These are phyloP conservation scores for Colletotrichum sp. DNA, from an alignment of 2,329 filamentous ascomycete genomes.

Conservation along the genomic window DNA sequence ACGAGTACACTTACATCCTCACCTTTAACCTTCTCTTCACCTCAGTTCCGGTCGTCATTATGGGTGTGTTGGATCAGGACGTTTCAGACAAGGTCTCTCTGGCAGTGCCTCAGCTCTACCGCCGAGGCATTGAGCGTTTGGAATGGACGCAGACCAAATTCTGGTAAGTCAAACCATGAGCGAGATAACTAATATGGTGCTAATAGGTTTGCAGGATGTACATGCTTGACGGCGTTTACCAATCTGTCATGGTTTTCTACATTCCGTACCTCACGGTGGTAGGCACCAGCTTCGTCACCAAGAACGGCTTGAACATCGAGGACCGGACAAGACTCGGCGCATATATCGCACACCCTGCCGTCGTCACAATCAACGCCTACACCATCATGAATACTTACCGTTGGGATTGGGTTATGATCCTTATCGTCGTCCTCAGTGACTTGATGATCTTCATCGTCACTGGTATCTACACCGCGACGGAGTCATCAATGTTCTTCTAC, in stretches of 20 bases:
- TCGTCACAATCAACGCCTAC: constrained; percentile 91
- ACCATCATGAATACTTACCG: constrained; percentile 95
- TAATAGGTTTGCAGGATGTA: constrained; percentile 69
- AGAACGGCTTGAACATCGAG: constrained; percentile 75
- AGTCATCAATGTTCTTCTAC: constrained; percentile 62
- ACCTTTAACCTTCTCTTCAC: constrained; percentile 98
- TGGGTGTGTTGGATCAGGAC: constrained; percentile 97
- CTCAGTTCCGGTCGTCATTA: constrained; percentile 90
- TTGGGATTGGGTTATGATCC: constrained; percentile 95
- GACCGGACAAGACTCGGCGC: constrained; percentile 86
- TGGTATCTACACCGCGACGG: constrained; percentile 72
- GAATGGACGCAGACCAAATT: constrained; percentile 98
- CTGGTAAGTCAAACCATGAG: constrained; percentile 68
- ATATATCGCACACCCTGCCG: constrained; percentile 82
- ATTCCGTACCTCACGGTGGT: constrained; percentile 84
- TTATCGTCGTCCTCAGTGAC: constrained; percentile 82
- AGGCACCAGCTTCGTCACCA: constrained; percentile 70
- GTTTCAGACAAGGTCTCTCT: constrained; percentile 93
- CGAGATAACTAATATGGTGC: neutral
- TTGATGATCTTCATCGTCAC: constrained; percentile 96
- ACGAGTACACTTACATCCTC: constrained; percentile 97
- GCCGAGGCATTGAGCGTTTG: constrained; percentile 90
- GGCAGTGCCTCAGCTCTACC: constrained; percentile 93
- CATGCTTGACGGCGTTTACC: constrained; percentile 94
- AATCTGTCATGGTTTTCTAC: constrained; percentile 92